These are phyloP conservation scores for Tetrahymena borealis DNA, from an alignment of 73 alveolate genomes.

Conservation along the genomic window DNA sequence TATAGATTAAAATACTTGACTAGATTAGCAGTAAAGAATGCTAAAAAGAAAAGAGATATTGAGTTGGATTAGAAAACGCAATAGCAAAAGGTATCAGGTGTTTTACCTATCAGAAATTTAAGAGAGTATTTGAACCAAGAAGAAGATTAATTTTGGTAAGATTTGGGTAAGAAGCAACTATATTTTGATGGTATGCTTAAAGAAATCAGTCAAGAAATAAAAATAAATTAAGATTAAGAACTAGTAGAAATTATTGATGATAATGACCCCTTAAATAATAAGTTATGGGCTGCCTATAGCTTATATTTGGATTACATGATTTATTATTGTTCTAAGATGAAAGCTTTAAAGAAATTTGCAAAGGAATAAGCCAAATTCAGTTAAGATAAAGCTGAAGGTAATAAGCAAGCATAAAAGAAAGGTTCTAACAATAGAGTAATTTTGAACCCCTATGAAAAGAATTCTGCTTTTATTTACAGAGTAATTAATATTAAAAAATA, in stretches of 20 bases:
- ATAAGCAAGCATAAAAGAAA: neutral
- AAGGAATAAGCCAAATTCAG: neutral
- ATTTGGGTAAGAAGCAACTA: neutral
- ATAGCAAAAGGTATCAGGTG: neutral
- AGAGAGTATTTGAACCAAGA: neutral
- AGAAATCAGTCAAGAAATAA: neutral
- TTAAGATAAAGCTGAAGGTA: neutral
- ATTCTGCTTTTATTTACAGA: neutral
- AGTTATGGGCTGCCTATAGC: constrained; percentile 16
- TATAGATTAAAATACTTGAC: constrained; percentile 17
- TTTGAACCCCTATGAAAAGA: neutral
- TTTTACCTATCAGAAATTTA: neutral
- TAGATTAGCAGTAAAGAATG: neutral
- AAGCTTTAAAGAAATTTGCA: neutral
- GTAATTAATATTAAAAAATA: neutral
- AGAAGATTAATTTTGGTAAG: neutral
- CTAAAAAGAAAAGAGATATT: neutral
- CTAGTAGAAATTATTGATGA: constrained; percentile 39
- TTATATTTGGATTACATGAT: constrained; percentile 7
- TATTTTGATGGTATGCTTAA: constrained; percentile 7
- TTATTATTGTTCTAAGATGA: constrained; percentile 1
- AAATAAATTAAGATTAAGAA: constrained; percentile 22
- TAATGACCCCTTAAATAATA: neutral
- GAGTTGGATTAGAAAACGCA: neutral
- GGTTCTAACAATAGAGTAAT: neutral